phyloP scores from a whole-genome alignment of 1,284 basidiomycete genomes.

The Exsudoporus floridanus region DNA sequence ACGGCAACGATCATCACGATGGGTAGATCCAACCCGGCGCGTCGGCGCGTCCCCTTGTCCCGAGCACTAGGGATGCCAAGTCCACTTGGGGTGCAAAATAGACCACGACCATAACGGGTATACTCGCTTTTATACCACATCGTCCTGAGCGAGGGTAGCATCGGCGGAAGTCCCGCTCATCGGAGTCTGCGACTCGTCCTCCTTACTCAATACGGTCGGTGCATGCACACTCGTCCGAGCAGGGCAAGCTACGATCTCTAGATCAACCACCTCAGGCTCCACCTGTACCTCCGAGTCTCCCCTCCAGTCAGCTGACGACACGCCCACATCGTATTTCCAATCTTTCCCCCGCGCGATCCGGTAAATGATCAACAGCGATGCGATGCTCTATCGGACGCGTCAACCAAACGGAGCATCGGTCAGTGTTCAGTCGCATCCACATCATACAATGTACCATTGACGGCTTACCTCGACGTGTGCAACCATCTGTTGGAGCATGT shows the following conservation, averaged over 20 bases:
- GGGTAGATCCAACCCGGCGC: not conserved
- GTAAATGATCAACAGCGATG: slow-evolving; percentile 26
- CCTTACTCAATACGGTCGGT: slow-evolving; percentile 4
- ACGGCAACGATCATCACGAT: not conserved
- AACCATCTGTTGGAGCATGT: slow-evolving; percentile 19
- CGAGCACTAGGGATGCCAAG: not conserved
- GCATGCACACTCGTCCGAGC: not conserved
- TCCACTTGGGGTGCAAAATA: not conserved
- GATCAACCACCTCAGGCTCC: not conserved
- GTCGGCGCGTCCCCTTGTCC: not conserved
- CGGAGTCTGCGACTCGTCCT: not conserved
- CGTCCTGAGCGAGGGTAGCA: not conserved
- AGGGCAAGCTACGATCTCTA: not conserved
- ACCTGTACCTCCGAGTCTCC: slow-evolving; percentile 4
- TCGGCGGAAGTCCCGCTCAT: not conserved
- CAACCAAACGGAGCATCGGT: not conserved
- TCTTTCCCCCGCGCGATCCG: slow-evolving; percentile 26
- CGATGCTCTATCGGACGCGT: slow-evolving; percentile 12
- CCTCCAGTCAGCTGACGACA: slow-evolving; percentile 20
- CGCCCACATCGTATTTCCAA: slow-evolving; percentile 10
- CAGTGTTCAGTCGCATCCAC: not conserved
- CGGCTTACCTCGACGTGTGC: slow-evolving; percentile 23
- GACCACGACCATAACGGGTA: not conserved
- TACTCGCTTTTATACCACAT: slow-evolving; percentile 1
- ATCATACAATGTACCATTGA: not conserved